Evolutionary conservation across 1,284 basidiomycete genomes (phyloP), one percentile per base, ranked within the genome.

Genomic region (Ceratobasidium sp.): DNA sequence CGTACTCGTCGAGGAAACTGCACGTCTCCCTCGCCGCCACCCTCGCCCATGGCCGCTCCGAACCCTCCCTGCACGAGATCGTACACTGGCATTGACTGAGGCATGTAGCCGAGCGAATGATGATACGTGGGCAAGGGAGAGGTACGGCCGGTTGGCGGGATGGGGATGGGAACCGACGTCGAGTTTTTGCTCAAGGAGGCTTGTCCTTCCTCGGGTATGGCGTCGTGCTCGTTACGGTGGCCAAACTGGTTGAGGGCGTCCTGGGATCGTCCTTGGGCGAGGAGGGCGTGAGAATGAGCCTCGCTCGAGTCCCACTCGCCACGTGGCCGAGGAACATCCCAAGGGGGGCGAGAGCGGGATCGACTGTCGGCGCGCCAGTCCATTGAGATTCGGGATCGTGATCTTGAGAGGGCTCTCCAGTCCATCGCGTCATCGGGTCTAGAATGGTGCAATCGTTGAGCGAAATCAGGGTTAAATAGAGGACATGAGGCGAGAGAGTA

Each of bases 351-450:
- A 25, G 96, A 98, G 72, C 95, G 86, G 15, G 95, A 97, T 71
- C 95, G 87, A 76, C 93, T 95, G 76, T 93, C 88, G 20, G 91
- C 90, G 50, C 94, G 86, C 94, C 96, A 98, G 77, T 98, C 96
- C 91, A 98, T 97, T 43, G 84, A 82, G 40, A 72, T 77, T 20
- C 69, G 84, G 77, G 74, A 79, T 8, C 77, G 75, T 29, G 74
- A 76, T 68, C 77, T 75, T 55, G 75, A 77, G 68, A 75, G 76
- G 45, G 74, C 74, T 38, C 77, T 73, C 77, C 77, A 77, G 43
- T 78, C 77, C 70, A 77, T 75, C 31, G 73, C 70, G 15, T 76
- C 74, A 15, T 75, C 75, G 34, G 32, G 52, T 32, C 43, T 54
- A 42, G 47, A 57, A 70, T 54, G 56, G 58, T 68, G 54, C 53